Percentiles rank a stretch among this genome's conserved stretches.
These are phyloP conservation scores for Berberis thunbergii DNA, from an alignment of 164 flowering plant species.

Conservation along the genomic window DNA sequence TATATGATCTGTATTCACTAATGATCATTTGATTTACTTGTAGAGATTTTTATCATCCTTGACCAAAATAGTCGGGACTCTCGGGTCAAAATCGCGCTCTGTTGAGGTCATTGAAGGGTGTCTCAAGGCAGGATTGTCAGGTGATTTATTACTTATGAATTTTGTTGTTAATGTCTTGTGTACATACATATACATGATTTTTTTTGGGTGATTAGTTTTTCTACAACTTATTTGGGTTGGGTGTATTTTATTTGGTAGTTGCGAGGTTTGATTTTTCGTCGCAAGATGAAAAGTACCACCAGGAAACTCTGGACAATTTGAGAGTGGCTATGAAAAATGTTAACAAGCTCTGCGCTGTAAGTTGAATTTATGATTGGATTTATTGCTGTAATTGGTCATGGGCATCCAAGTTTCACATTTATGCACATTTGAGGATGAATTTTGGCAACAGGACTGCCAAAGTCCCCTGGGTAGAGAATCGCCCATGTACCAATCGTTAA, in stretches of 20 bases:
- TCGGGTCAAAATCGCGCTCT: slow-evolving; percentile 45
- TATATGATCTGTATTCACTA: not conserved
- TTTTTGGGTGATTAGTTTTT: too few species aligned
- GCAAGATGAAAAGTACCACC: slow-evolving; percentile 36
- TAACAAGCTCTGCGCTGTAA: slow-evolving; percentile 46
- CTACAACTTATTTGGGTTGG: too few species aligned
- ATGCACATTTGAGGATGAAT: too few species aligned
- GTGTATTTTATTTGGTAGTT: slow-evolving; percentile 18
- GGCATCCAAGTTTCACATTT: too few species aligned
- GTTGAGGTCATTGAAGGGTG: slow-evolving; percentile 39
- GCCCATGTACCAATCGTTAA: too few species aligned
- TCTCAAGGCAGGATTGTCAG: slow-evolving; percentile 48
- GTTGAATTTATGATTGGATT: slow-evolving; percentile 18
- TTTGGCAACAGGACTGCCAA: too few species aligned
- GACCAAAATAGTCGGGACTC: slow-evolving; percentile 43
- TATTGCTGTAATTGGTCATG: too few species aligned
- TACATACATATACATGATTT: too few species aligned
- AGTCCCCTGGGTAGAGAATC: too few species aligned
- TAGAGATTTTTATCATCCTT: slow-evolving; percentile 18
- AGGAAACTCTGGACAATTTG: slow-evolving; percentile 45
- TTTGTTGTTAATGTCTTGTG: not conserved
- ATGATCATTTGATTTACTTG: not conserved
- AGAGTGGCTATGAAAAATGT: slow-evolving; percentile 29
- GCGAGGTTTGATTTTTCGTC: slow-evolving; percentile 55
- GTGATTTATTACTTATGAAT: slow-evolving; percentile 5